Evolutionary conservation across 2,329 filamentous ascomycete species (phyloP).

Genomic region (Paecilomyces formosus): DNA sequence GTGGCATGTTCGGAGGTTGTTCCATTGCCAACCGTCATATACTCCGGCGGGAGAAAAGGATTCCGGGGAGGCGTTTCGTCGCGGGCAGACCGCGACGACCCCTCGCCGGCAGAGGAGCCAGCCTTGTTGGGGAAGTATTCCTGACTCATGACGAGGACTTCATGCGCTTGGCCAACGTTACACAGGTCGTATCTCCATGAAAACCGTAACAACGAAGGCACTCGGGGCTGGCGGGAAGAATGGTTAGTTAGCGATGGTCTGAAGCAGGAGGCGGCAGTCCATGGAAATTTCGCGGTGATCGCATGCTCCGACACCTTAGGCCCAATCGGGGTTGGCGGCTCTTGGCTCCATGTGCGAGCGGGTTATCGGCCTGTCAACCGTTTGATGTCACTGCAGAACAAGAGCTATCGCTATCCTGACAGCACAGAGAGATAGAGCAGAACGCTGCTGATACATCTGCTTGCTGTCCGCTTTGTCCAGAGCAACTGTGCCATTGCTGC

Average conservation of each 20-base stretch:
- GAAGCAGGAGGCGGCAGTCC: background rate
- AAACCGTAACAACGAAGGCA: background rate
- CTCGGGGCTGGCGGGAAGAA: slow-evolving; percentile 3
- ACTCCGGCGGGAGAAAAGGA: slow-evolving; percentile 48
- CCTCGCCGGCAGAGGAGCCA: slow-evolving; percentile 27
- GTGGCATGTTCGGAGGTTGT: slow-evolving; percentile 74
- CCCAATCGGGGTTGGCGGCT: slow-evolving; percentile 15
- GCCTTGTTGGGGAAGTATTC: slow-evolving; percentile 30
- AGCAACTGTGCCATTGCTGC: background rate
- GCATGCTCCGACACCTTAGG: slow-evolving; percentile 12
- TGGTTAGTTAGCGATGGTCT: slow-evolving; percentile 7
- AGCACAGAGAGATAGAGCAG: background rate
- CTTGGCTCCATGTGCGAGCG: background rate
- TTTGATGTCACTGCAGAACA: slow-evolving; percentile 5
- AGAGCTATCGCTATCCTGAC: background rate
- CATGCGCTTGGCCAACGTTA: background rate
- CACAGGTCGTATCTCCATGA: background rate
- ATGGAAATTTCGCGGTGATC: slow-evolving; percentile 10
- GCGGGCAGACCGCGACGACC: slow-evolving; percentile 24
- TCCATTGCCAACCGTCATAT: slow-evolving; percentile 83
- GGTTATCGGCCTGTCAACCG: background rate
- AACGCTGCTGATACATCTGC: background rate
- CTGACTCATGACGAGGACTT: slow-evolving; percentile 32
- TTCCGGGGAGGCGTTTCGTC: slow-evolving; percentile 18
- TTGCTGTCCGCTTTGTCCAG: background rate